Conservation (phyloP, 345 rosid species). For the Combretum micranthum region DNA sequence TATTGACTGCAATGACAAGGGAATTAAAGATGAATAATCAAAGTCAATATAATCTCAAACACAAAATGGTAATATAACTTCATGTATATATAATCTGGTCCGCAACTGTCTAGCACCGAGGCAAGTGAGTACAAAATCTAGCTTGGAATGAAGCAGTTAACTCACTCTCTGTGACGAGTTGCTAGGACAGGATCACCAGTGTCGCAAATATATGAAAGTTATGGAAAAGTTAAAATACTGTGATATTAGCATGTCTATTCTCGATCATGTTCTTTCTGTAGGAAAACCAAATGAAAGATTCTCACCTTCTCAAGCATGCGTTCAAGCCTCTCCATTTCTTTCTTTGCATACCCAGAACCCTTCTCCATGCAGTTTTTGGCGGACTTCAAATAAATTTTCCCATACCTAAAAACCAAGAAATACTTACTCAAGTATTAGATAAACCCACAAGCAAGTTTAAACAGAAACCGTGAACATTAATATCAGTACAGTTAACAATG, state of each 20-base stretch:
- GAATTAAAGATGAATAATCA: not conserved
- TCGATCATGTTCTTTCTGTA: not conserved
- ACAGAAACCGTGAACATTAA: not conserved
- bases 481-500: not conserved
- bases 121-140: not conserved
- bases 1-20: conserved; percentile 52
- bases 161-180: no score
- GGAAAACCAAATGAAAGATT: not conserved
- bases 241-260: no score
- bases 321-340: conserved; percentile 70
- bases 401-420: conserved; percentile 39
- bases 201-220: no score
- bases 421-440: not conserved
- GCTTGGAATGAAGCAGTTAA: no score
- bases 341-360: conserved; percentile 71
- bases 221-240: no score
- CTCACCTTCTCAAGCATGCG: conserved; percentile 82
- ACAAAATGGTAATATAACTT: not conserved
- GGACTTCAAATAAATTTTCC: conserved; percentile 69
- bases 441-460: no score
- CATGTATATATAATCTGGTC: not conserved
- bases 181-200: no score
- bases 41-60: not conserved
- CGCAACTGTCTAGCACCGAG: not conserved
- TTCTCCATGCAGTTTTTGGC: conserved; percentile 69